Evolutionary conservation across 2,329 filamentous ascomycete genomes (phyloP).

Genomic region (Phaeosphaeriaceae sp.): DNA sequence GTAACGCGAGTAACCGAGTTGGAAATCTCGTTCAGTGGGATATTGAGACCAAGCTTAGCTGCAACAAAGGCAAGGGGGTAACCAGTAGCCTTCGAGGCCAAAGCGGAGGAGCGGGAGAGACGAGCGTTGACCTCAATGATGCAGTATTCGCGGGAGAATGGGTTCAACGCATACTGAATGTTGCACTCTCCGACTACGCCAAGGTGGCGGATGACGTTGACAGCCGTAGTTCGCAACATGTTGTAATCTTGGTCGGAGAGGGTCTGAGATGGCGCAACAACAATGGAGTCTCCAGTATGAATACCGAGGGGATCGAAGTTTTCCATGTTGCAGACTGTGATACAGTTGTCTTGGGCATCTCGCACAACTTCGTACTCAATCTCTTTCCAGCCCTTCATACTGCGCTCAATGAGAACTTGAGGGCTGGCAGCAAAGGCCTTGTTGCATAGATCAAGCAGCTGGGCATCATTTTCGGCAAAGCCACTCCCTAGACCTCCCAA

Average conservation of each 20-base stretch:
- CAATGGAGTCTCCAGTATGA: conserved; percentile 97
- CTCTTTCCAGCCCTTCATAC: conserved; percentile 99
- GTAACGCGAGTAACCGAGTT: conserved; percentile 96
- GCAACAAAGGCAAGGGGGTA: conserved; percentile 97
- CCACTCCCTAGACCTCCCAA: conserved; percentile 94
- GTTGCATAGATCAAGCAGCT: conserved; percentile 86
- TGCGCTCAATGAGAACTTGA: conserved; percentile 94
- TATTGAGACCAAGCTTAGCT: conserved; percentile 92
- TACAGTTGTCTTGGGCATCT: conserved; percentile 95
- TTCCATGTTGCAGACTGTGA: conserved; percentile 99
- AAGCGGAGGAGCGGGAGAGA: conserved; percentile 90
- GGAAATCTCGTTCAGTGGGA: conserved; percentile 93
- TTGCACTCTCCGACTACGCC: conserved; percentile 99
- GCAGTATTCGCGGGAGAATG: conserved; percentile 94
- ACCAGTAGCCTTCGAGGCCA: conserved; percentile 96
- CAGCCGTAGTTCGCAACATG: conserved; percentile 95
- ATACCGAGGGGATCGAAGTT: conserved; percentile 99
- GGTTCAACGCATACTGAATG: conserved; percentile 97
- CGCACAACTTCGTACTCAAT: conserved; percentile 99
- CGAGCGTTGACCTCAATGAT: conserved; percentile 99
- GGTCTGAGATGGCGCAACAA: conserved; percentile 96
- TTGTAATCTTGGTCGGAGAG: conserved; percentile 98
- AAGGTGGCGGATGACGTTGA: conserved; percentile 95
- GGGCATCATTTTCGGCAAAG: conserved; percentile 85
- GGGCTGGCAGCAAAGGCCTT: conserved; percentile 95